Evolutionary conservation across 2,329 filamentous ascomycete genomes (phyloP).

Genomic region (Apiospora marii): DNA sequence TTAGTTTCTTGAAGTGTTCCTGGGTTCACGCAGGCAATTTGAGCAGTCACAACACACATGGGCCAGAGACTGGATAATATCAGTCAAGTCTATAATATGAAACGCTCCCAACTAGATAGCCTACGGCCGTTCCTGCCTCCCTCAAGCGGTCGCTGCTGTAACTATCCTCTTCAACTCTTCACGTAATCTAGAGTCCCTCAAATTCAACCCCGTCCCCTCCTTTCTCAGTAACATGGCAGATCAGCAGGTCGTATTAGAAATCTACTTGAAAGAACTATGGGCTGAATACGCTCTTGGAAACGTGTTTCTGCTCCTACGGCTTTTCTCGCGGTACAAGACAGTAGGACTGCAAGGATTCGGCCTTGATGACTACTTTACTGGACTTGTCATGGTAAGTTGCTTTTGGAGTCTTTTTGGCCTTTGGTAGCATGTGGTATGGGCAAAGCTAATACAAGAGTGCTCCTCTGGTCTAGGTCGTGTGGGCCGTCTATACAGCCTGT

Average conservation of each 20-base stretch:
- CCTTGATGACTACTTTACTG: conserved; percentile 25
- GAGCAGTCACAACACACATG: background rate
- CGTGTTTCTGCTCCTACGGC: conserved; percentile 22
- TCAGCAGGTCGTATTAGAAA: background rate
- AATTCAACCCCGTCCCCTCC: background rate
- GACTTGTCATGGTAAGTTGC: conserved; percentile 17
- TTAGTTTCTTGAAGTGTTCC: background rate
- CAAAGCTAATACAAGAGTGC: background rate
- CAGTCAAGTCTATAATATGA: background rate
- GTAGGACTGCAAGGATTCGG: conserved; percentile 22
- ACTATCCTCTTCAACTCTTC: background rate
- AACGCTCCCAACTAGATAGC: background rate
- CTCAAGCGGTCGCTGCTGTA: background rate
- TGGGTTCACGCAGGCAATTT: background rate
- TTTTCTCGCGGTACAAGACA: conserved; percentile 21
- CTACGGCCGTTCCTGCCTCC: background rate
- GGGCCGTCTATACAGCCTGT: conserved; percentile 2
- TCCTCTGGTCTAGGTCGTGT: background rate
- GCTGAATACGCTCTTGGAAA: conserved; percentile 25
- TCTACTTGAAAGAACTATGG: conserved; percentile 22
- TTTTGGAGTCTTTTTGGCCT: too few relatives aligned
- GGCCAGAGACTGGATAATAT: background rate
- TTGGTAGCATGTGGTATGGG: too few relatives aligned
- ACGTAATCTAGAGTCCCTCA: background rate
- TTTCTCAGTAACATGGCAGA: background rate